Evolutionary conservation across 805 yeast genomes (phyloP), one percentile per base, ranked within the genome.

Genomic region (Candida qinlingensis): DNA sequence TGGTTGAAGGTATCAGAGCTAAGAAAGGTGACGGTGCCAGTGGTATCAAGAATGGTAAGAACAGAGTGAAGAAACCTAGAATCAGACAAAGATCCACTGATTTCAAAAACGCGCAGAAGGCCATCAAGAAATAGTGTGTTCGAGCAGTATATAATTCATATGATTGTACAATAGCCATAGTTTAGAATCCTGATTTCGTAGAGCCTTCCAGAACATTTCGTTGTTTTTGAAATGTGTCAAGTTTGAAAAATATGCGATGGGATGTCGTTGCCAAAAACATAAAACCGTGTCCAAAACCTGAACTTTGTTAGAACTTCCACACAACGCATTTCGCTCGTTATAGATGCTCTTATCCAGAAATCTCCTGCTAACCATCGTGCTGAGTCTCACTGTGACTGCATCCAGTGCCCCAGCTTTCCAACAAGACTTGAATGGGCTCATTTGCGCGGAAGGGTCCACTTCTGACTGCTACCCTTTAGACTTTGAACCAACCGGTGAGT

Each of bases 1-100:
- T 79, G 50, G 59, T 73, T 6, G 96, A 89, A 70, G 96, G 96
- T 54, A 70, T 76, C 47, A 80, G 96, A 71, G 90, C 96, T 12
- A 68, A 72, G 50, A 85, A 84, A 66, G 90, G 88, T 29, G 79
- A 73, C 46, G 71, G 68, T 48, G 74, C 81, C 34, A 73, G 73
- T 30, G 87, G 91, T 28, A 70, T 83, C 55, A 76, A 81, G 65
- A 80, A 79, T 48, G 80, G 79, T 56, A 71, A 67, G 58, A 73
- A 69, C 62, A 66, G 74, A 58, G 69, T 74, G 27, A 72, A 72
- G 61, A 68, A 73, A 42, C 77, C 77, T 40, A 70, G 77, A 59
- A 73, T 72, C 46, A 72, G 73, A 31, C 67, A 71, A 56, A 70
- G 75, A 62, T 72, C 76, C 5, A 62, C 65, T 7, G 74, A 72